Conservation (phyloP, 805 yeast species). For the Saccharomycopsis selenospora region DNA sequence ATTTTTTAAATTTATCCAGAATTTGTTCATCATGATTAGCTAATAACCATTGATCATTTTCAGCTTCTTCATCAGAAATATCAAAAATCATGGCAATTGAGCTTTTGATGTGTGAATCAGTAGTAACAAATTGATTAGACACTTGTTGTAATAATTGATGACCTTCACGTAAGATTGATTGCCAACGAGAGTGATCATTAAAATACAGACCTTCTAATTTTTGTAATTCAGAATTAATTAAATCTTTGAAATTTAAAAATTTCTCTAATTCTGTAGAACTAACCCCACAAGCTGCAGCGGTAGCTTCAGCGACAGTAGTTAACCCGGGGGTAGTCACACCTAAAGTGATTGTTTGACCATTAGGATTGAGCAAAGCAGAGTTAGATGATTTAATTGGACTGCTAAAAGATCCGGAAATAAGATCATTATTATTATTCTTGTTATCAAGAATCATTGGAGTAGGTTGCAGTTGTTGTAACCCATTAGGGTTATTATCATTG, state of each 20-base stretch:
- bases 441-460: neutral
- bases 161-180: slow-evolving; percentile 1
- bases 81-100: slow-evolving; percentile 23
- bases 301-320: neutral
- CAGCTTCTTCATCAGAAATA: slow-evolving; percentile 27
- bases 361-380: neutral
- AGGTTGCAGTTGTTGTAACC: too few species aligned
- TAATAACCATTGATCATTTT: too few species aligned
- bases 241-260: neutral
- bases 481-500: neutral
- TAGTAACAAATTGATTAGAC: neutral
- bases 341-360: neutral
- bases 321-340: neutral
- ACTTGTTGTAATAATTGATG: neutral
- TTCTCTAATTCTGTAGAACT: neutral
- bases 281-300: neutral
- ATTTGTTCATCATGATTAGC: slow-evolving; percentile 1
- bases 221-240: neutral
- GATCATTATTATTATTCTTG: neutral
- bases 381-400: neutral
- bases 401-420: neutral
- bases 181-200: neutral
- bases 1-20: slow-evolving; percentile 22
- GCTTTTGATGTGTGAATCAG: slow-evolving; percentile 5
- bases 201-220: neutral